Conservation (phyloP, 78 protist genomes). For the Chrysochromulina parva region DNA sequence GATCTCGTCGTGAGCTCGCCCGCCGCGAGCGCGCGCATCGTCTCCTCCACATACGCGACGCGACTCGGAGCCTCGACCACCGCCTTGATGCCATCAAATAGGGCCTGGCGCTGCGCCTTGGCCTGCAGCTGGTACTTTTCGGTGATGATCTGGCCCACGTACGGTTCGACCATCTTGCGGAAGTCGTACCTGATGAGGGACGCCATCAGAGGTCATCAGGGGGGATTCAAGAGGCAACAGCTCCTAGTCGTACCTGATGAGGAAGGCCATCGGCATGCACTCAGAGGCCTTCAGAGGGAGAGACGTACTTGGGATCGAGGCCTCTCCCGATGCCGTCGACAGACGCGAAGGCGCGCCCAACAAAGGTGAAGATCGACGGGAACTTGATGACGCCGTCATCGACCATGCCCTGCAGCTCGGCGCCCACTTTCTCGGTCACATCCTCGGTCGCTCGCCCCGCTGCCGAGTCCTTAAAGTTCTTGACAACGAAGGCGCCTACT, state of each 20-base stretch:
- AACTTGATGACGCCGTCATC: not conserved
- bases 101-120: too few relatives aligned
- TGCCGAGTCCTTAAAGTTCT: not conserved
- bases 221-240: not conserved
- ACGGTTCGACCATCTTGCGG: too few relatives aligned
- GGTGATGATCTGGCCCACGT: too few relatives aligned
- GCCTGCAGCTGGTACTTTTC: too few relatives aligned
- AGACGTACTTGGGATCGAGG: not conserved
- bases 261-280: not conserved
- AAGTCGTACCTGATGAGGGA: too few relatives aligned
- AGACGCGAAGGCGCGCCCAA: constrained; percentile 5
- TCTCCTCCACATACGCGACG: too few relatives aligned
- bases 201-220: too few relatives aligned
- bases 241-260: not conserved
- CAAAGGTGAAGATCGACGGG: not conserved
- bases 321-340: not conserved
- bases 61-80: too few relatives aligned
- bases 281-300: not conserved
- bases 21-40: too few relatives aligned
- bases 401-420: not conserved
- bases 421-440: not conserved
- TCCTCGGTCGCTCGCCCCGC: not conserved
- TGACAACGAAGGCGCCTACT: not conserved
- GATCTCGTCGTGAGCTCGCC: too few relatives aligned
- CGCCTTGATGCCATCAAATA: too few relatives aligned